Percentiles rank a stretch among this genome's conserved stretches.
phyloP scores from a whole-genome alignment of 495 filamentous ascomycete species.

The Penicillium coffeae region DNA sequence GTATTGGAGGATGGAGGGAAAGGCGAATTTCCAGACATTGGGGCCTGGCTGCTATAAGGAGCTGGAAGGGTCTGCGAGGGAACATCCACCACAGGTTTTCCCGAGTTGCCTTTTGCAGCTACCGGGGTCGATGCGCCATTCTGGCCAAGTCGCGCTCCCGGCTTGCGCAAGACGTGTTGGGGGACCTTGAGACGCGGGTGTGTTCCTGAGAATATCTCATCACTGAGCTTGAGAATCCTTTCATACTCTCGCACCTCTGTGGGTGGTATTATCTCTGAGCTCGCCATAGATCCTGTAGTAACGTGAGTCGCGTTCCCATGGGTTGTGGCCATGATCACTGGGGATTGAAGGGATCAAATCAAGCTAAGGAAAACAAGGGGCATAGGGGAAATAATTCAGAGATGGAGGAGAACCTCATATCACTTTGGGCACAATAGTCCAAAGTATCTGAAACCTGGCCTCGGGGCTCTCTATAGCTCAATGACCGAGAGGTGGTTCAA shows the following conservation, averaged over 20 bases:
- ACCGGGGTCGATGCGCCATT: constrained; percentile 19
- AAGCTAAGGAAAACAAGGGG: constrained; percentile 1
- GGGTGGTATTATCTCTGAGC: constrained; percentile 24
- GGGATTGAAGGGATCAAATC: constrained; percentile 7
- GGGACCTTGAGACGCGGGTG: constrained; percentile 73
- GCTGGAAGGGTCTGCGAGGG: constrained; percentile 23
- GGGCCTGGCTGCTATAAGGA: constrained; percentile 28
- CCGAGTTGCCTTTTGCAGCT: constrained; percentile 23
- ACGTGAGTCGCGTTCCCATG: constrained; percentile 32
- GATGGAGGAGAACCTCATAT: constrained; percentile 1
- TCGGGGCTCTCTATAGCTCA: background rate
- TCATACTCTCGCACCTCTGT: constrained; percentile 56
- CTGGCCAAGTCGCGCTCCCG: constrained; percentile 28
- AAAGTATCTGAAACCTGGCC: background rate
- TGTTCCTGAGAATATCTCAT: constrained; percentile 69
- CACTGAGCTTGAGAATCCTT: constrained; percentile 70
- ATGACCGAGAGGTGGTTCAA: background rate
- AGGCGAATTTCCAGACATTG: constrained; percentile 25
- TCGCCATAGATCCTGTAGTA: constrained; percentile 29
- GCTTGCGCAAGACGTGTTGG: constrained; percentile 53
- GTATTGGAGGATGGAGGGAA: constrained; percentile 22
- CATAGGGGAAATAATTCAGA: background rate
- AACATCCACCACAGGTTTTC: constrained; percentile 25
- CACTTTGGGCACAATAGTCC: background rate
- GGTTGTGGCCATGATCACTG: constrained; percentile 36